phyloP scores from a whole-genome alignment of 805 yeast species.

The Jamesozyma spencerorum region DNA sequence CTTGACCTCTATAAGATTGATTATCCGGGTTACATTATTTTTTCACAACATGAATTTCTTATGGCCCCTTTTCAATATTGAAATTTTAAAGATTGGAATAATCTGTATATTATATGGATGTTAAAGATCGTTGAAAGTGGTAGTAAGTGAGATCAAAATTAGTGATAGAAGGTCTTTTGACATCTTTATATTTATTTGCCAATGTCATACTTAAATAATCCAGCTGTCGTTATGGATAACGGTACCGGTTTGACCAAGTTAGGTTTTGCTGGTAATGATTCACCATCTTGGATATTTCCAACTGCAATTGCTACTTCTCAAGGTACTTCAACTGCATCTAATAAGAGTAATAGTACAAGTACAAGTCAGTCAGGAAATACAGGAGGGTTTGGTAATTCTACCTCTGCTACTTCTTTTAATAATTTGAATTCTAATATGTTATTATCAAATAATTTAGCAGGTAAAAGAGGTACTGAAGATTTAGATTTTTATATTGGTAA shows the following conservation, averaged over 20 bases:
- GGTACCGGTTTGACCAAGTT: slow-evolving; percentile 97
- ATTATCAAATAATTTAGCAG: slow-evolving; percentile 37
- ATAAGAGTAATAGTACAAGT: slow-evolving; percentile 36
- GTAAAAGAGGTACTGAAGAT: slow-evolving; percentile 87
- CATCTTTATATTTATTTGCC: too few species aligned
- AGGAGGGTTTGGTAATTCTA: slow-evolving; percentile 29
- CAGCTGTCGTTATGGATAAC: slow-evolving; percentile 96
- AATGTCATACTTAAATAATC: slow-evolving; percentile 64
- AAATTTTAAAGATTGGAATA: too few species aligned
- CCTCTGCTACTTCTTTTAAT: slow-evolving; percentile 31
- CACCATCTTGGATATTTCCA: slow-evolving; percentile 95
- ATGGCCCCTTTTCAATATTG: too few species aligned
- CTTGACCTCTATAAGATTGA: too few species aligned
- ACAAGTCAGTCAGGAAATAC: slow-evolving; percentile 12
- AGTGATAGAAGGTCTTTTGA: too few species aligned
- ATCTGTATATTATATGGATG: too few species aligned
- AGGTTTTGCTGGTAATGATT: slow-evolving; percentile 97
- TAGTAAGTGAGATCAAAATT: too few species aligned
- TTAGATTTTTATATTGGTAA: slow-evolving; percentile 92
- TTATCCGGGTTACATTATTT: too few species aligned
- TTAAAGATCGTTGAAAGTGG: too few species aligned
- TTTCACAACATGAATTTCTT: too few species aligned
- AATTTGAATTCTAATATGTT: slow-evolving; percentile 19
- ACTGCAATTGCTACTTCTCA: slow-evolving; percentile 81
- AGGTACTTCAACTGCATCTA: slow-evolving; percentile 19